Conservation (phyloP, 345 rosid genomes). For the Limnanthes douglasii region DNA sequence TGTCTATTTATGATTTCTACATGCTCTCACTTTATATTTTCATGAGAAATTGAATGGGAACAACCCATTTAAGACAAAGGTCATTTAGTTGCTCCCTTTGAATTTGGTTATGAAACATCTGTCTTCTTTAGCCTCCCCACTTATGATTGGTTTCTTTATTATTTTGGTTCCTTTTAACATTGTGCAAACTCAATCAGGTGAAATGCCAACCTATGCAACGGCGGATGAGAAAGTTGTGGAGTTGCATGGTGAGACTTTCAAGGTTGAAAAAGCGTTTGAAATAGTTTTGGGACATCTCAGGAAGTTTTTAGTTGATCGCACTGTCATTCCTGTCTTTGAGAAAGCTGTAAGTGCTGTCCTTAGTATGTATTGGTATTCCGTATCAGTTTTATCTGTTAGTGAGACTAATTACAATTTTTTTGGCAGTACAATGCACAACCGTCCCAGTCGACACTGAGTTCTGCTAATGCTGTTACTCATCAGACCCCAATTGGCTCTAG, state of each 20-base stretch:
- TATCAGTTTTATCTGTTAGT: too few species aligned
- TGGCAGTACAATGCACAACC: too few species aligned
- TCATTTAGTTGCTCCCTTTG: background rate
- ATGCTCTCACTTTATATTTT: too few species aligned
- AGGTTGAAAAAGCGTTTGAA: conserved; percentile 59
- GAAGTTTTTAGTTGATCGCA: conserved; percentile 67
- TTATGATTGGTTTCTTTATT: background rate
- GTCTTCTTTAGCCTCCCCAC: background rate
- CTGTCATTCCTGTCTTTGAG: conserved; percentile 70
- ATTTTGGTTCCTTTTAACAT: background rate
- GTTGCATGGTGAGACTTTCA: conserved; percentile 52
- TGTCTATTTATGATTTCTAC: too few species aligned
- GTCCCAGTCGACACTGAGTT: too few species aligned
- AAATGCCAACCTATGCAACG: conserved; percentile 37
- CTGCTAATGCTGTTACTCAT: too few species aligned
- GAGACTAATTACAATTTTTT: too few species aligned
- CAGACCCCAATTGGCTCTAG: too few species aligned
- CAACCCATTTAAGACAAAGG: too few species aligned
- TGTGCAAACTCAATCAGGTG: conserved; percentile 27
- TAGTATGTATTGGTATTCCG: background rate
- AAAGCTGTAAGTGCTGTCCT: conserved; percentile 34
- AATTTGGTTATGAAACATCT: background rate
- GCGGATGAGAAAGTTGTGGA: conserved; percentile 59
- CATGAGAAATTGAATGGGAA: too few species aligned
- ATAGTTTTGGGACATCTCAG: conserved; percentile 59